Evolutionary conservation across 345 rosid genomes (phyloP), one percentile per base, ranked within the genome.

Genomic region (Camelina hispida): DNA sequence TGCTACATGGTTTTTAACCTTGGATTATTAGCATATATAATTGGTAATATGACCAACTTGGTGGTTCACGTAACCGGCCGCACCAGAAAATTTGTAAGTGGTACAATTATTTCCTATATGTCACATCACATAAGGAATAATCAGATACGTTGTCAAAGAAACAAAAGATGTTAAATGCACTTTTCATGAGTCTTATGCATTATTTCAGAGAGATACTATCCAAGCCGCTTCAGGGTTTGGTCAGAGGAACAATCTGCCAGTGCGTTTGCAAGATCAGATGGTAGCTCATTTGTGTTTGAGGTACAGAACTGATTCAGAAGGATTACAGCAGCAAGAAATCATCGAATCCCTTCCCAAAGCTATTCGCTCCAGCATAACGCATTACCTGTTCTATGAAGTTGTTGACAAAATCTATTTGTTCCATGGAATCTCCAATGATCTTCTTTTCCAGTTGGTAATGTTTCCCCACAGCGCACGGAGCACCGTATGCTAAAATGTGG

Each of bases 361-460:
- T 50, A 93, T 93, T 76, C 83, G 85, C 18, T 91, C 98, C 16
- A 91, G 91, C 81, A 89, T 93, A 64, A 75, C 97, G 0, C 86
- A 85, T 55, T 85, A 79, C 71, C 83, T 93, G 43, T 93, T 93
- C 70, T 91, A 91, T 62, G 86, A 92, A 20, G 85, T 88, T 8
- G 94, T 93, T 47, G 94, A 89, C 73, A 72, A 76, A 42, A 90
- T 87, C 9, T 93, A 93, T 81, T 83, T 93, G 85, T 93, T 91
- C 84, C 88, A 85, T 22, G 98, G 98, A 20, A 86, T 93, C 35
- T 91, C 98, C 13, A 87, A 91, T 44, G 98, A 93, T 86, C 84
- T 93, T 56, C 93, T 93, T 71, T 91, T 93, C 82, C 98, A 93
- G 71, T 80, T 93, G 98, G 98, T 93, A 87, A 87, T 56, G 76